A percentile compares a stretch with the other conserved stretches of the same genome.
phyloP scores from a whole-genome alignment of 306 rosid genomes.

The Cicer arietinum region DNA sequence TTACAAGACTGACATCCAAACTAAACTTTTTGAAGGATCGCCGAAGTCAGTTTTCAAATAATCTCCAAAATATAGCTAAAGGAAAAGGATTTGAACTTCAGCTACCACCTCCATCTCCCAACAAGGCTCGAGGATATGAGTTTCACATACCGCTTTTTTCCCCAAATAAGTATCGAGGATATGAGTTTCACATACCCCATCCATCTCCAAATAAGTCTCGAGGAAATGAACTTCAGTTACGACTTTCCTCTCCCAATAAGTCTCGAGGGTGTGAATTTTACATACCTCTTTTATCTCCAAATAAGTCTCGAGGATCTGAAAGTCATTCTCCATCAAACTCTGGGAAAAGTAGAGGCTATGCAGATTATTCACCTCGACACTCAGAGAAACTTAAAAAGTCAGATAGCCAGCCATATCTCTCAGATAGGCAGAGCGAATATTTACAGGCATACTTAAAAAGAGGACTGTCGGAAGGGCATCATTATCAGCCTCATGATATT shows the following conservation, averaged over 20 bases:
- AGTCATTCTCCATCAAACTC: conserved; percentile 18
- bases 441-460: conserved; percentile 49
- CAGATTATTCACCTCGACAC: conserved; percentile 43
- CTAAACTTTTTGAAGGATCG: conserved; percentile 77
- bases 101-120: conserved; percentile 42
- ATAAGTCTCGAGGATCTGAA: conserved; percentile 38
- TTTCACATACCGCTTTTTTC: conserved; percentile 29
- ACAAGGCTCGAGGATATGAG: conserved; percentile 41
- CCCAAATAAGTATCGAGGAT: conserved; percentile 44
- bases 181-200: conserved; percentile 33
- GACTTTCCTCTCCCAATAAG: conserved; percentile 41
- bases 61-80: conserved; percentile 29
- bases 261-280: conserved; percentile 43
- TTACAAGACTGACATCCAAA: conserved; percentile 68
- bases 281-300: conserved; percentile 37
- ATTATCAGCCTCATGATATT: conserved; percentile 38
- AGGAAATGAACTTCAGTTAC: conserved; percentile 32
- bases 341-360: conserved; percentile 40
- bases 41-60: conserved; percentile 50
- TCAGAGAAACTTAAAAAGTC: conserved; percentile 52
- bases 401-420: conserved; percentile 48
- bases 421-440: conserved; percentile 51
- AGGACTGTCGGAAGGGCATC: conserved; percentile 59
- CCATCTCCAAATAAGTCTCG: conserved; percentile 41
- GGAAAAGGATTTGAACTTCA: conserved; percentile 45